Conservation (phyloP, 805 yeast species). For the Teunomyces kruisii region DNA sequence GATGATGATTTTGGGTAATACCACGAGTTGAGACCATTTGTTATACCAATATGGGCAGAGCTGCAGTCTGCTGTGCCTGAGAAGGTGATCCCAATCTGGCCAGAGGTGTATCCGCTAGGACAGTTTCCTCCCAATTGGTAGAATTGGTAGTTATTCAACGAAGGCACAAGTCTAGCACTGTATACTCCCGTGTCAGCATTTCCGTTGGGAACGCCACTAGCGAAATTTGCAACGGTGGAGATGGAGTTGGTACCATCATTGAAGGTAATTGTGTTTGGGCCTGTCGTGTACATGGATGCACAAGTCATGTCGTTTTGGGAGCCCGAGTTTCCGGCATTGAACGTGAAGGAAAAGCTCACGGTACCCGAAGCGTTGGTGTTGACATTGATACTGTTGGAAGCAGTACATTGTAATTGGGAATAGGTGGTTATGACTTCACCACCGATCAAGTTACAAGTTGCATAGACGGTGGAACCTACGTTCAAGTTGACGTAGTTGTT, state of each 20-base stretch:
- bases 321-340: conserved; percentile 19
- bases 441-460: conserved; percentile 9
- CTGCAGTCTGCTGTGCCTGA: conserved; percentile 17
- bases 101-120: conserved; percentile 20
- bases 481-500: conserved; percentile 10
- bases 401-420: conserved; percentile 17
- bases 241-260: conserved; percentile 15
- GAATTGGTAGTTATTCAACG: conserved; percentile 5
- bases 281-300: conserved; percentile 8
- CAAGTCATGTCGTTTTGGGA: conserved; percentile 7
- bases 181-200: not conserved
- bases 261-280: conserved; percentile 16
- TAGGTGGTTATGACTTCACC: conserved; percentile 8
- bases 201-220: conserved; percentile 1
- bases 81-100: conserved; percentile 19
- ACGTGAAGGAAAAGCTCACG: conserved; percentile 12
- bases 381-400: conserved; percentile 10
- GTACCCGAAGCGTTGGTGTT: conserved; percentile 18
- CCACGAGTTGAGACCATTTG: conserved; percentile 23
- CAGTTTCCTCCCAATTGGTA: conserved; percentile 15
- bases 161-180: not conserved
- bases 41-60: conserved; percentile 16
- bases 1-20: conserved; percentile 11
- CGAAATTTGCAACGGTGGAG: conserved; percentile 11
- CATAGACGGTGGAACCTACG: conserved; percentile 6